Evolutionary conservation across 345 rosid species (phyloP).

Genomic region (Schrenkiella parvula): DNA sequence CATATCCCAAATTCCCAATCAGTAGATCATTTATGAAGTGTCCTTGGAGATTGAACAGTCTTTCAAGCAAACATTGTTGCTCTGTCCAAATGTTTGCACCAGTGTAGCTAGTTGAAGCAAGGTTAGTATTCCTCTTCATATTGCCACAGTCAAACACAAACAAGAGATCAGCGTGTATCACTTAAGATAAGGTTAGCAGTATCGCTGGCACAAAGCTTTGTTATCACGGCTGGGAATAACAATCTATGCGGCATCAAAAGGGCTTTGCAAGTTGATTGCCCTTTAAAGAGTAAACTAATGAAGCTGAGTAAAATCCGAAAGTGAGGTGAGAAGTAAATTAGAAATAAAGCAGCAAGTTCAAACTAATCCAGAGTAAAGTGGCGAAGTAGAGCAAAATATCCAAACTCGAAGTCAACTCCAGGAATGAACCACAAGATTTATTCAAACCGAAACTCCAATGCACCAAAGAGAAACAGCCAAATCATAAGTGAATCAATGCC

Average conservation of each 20-base stretch:
- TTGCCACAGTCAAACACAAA: conserved; percentile 39
- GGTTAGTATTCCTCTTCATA: conserved; percentile 87
- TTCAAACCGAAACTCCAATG: too few species aligned
- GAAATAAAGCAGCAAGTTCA: too few species aligned
- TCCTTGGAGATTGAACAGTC: conserved; percentile 92
- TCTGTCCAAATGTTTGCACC: conserved; percentile 97
- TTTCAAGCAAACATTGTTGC: conserved; percentile 93
- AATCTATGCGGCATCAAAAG: background rate
- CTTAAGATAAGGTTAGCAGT: background rate
- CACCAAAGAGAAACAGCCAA: too few species aligned
- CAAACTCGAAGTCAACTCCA: too few species aligned
- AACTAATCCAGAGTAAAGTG: too few species aligned
- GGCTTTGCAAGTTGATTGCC: background rate
- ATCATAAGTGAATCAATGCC: too few species aligned
- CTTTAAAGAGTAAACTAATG: background rate
- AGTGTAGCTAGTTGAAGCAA: conserved; percentile 92
- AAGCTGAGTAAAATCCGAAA: too few species aligned
- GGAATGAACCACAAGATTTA: too few species aligned
- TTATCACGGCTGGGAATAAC: background rate
- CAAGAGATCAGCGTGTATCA: background rate
- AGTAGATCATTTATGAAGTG: background rate
- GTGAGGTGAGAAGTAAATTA: too few species aligned
- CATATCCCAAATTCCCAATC: background rate
- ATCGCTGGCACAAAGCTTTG: background rate
- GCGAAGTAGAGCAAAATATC: too few species aligned